Conservation (phyloP, 257 asterid species). For the Solanum etuberosum region DNA sequence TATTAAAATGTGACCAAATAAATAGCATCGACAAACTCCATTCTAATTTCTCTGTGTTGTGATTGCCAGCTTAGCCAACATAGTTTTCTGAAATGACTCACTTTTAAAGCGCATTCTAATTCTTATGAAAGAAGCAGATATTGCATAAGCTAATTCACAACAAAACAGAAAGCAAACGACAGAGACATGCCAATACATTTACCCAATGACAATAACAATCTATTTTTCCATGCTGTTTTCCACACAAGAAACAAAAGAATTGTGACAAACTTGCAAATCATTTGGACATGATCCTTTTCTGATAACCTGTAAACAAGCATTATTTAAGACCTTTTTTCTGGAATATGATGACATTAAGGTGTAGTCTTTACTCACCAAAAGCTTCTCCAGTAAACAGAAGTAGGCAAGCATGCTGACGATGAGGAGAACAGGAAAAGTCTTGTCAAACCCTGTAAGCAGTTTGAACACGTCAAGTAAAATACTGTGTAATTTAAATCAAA, state of each 20-base stretch:
- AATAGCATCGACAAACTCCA: not conserved
- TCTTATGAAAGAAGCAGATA: not conserved
- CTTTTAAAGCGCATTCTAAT: not conserved
- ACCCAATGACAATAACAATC: not conserved
- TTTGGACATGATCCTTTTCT: not conserved
- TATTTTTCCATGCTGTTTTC: not conserved
- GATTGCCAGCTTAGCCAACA: not conserved
- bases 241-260: not conserved
- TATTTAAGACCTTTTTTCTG: not conserved
- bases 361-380: constrained; percentile 45
- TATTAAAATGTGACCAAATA: not conserved
- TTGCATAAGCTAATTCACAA: not conserved
- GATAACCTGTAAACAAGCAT: not conserved
- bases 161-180: not conserved
- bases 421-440: constrained; percentile 77
- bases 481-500: not conserved
- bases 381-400: constrained; percentile 87
- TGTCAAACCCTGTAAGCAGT: constrained; percentile 64
- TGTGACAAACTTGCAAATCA: not conserved
- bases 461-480: not conserved
- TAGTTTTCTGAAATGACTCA: not conserved
- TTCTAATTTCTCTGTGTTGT: not conserved
- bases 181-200: not conserved
- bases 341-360: not conserved
- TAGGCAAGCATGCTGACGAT: constrained; percentile 81